phyloP scores from a whole-genome alignment of 345 rosid genomes.

The Citrus cavaleriei region DNA sequence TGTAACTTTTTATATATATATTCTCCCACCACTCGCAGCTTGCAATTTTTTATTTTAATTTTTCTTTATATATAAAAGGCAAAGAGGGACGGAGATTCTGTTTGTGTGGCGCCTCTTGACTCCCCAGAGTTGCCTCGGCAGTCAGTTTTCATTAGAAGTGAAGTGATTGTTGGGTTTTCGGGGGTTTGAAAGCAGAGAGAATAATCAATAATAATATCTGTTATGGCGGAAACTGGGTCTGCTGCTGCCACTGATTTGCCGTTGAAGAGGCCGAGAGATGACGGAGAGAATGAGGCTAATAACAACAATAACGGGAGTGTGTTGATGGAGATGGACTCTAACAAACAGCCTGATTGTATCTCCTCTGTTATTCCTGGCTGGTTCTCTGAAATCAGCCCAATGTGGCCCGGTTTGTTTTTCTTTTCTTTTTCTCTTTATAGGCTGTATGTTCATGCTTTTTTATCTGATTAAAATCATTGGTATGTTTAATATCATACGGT shows the following conservation, averaged over 20 bases:
- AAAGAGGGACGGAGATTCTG: conserved; percentile 6
- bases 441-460: not conserved
- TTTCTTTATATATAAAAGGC: not conserved
- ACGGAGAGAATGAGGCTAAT: conserved; percentile 26
- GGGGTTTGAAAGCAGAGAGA: not conserved
- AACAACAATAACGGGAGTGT: not conserved
- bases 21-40: conserved; percentile 4
- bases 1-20: not conserved
- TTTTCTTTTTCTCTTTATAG: not conserved
- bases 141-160: not conserved
- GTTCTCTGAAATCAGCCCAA: conserved; percentile 85
- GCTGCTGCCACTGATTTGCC: conserved; percentile 34
- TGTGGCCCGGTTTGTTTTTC: conserved; percentile 74
- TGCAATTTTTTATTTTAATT: too few relatives aligned
- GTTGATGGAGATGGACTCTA: conserved; percentile 37
- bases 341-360: conserved; percentile 25
- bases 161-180: not conserved
- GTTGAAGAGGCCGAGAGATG: conserved; percentile 58
- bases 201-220: not conserved
- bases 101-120: conserved; percentile 10
- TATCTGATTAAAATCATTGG: not conserved
- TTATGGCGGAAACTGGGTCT: conserved; percentile 23
- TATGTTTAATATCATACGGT: not conserved
- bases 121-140: not conserved
- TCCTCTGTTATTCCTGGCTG: conserved; percentile 78